A percentile compares a stretch with the other conserved stretches of the same genome.
phyloP scores from a whole-genome alignment of 2,329 filamentous ascomycete genomes.

The Ascocoryne sarcoides region DNA sequence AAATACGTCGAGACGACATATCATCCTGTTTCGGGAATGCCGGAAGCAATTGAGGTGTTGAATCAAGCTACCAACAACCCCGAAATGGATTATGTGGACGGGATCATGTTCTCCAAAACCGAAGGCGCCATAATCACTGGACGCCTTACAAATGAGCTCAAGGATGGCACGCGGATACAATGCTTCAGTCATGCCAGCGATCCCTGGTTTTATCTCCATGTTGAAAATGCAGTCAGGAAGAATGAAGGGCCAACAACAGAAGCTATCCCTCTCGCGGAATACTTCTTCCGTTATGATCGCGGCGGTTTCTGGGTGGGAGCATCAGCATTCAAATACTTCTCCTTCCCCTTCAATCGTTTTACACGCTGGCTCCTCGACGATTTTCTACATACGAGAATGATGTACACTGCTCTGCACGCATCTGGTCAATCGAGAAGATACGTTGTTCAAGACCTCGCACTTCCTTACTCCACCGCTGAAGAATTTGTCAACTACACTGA shows the following conservation, averaged over 20 bases:
- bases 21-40: slow-evolving; percentile 34
- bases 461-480: slow-evolving; percentile 43
- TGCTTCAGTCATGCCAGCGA: slow-evolving; percentile 45
- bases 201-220: slow-evolving; percentile 60
- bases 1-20: slow-evolving; percentile 49
- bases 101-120: slow-evolving; percentile 41
- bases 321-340: slow-evolving; percentile 53
- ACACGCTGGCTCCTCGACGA: slow-evolving; percentile 51
- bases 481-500: slow-evolving; percentile 46
- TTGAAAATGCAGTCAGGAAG: slow-evolving; percentile 30
- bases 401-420: slow-evolving; percentile 54
- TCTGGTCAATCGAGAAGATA: slow-evolving; percentile 46
- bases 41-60: slow-evolving; percentile 36
- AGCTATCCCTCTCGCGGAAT: slow-evolving; percentile 39
- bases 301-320: slow-evolving; percentile 57
- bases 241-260: slow-evolving; percentile 25
- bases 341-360: slow-evolving; percentile 49
- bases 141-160: slow-evolving; percentile 34
- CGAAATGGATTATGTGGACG: slow-evolving; percentile 52
- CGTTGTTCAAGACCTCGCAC: slow-evolving; percentile 53
- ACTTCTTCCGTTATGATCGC: slow-evolving; percentile 54
- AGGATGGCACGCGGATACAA: slow-evolving; percentile 20
- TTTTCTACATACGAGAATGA: slow-evolving; percentile 51
- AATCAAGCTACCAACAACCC: slow-evolving; percentile 26
- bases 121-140: slow-evolving; percentile 47